These are phyloP conservation scores for Tetrapisispora pingtungensis DNA, from an alignment of 805 yeast genomes.

Conservation along the genomic window DNA sequence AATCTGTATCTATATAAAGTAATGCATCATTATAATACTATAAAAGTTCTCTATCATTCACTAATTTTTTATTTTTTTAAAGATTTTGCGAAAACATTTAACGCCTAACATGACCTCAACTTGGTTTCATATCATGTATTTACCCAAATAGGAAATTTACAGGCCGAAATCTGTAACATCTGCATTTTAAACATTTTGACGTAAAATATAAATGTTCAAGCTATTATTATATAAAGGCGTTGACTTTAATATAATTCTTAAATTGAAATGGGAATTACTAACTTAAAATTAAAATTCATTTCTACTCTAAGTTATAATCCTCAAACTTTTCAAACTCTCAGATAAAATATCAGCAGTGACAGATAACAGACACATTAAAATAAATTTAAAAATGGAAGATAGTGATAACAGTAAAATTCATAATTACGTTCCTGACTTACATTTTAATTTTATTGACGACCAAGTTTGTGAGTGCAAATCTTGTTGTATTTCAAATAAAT, in stretches of 20 bases:
- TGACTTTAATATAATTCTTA: too few species aligned
- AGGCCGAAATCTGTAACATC: not conserved
- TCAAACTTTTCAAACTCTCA: too few species aligned
- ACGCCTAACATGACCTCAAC: not conserved
- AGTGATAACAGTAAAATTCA: too few species aligned
- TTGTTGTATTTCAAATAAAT: slow-evolving; percentile 8
- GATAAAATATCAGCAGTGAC: too few species aligned
- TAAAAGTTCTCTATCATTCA: too few species aligned
- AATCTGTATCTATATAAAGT: not conserved
- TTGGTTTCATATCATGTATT: slow-evolving; percentile 7
- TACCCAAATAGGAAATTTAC: slow-evolving; percentile 8
- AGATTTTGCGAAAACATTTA: not conserved
- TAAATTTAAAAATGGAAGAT: too few species aligned
- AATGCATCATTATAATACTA: not conserved
- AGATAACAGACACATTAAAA: too few species aligned
- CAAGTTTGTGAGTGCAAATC: slow-evolving; percentile 20
- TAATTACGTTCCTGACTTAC: not conserved
- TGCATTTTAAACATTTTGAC: too few species aligned
- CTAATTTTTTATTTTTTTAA: too few species aligned
- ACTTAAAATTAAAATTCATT: too few species aligned
- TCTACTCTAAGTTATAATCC: too few species aligned
- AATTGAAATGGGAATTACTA: too few species aligned
- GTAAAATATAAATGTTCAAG: not conserved
- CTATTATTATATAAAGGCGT: not conserved
- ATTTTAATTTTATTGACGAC: not conserved